Base-by-base conservation (phyloP, 2,329 filamentous ascomycete species). In the Aphanoascus verrucosus region DNA sequence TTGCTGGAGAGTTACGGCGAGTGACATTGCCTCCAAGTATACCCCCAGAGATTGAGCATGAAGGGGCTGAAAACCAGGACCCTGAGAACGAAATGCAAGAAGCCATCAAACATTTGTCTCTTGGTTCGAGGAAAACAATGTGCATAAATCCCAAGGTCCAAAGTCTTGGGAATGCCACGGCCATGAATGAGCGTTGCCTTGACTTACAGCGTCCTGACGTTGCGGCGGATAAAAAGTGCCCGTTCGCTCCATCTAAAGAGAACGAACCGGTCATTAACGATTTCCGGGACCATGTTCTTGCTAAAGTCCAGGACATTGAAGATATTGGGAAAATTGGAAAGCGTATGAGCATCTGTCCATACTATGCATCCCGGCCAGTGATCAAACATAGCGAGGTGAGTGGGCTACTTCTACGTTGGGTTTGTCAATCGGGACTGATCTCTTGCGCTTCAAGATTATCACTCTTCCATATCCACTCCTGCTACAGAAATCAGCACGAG, bases 381-480 rank as follows among this genome's bases (percentile, higher is more conserved):
- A 83, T 94, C n/a, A 82, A 84, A 15, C 80, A 84, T 8, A 85
- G 88, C 40, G 90, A 96, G 68, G 78, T 80, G 57, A 60, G 69
- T 54, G n/a, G 19, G 11, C 5, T 12, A 15, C 12, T 28, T 1
- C 14, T 19, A 4, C 38, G 7, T 14, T 41, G 15, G 31, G 28
- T 9, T 48, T 17, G 15, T 42, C 11, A 37, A 35, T 45, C 5
- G 14, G 41, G 35, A 37, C 50, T 34, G 47, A 42, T 37, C 20
- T 41, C 41, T 51, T 46, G 3, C 47, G 34, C 55, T 28, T 14
- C 7, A 7, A 84, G 75, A 88, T 98, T 51, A 78, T 98, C 23
- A 95, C 91, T 0, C 73, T 98, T 15, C 93, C 93, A 0, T 98
- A 98, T 65, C 91, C 91, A 1, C 70, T 98, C 5, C 76, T 98